phyloP scores from a whole-genome alignment of 768 basidiomycete species.

The Clitopilus hobsonii region DNA sequence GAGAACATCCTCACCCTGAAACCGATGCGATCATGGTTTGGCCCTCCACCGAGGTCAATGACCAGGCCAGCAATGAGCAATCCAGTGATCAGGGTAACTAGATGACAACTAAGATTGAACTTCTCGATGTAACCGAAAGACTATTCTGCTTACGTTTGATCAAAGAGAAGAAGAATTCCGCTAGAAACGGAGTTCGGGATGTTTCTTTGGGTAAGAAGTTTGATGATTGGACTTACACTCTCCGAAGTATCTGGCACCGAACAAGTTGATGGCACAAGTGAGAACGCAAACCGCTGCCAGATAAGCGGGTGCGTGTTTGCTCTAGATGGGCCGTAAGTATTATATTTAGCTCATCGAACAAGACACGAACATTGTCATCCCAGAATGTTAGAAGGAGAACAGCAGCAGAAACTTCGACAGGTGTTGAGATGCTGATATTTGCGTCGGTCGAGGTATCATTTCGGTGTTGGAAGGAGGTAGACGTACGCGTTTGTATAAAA shows the following conservation, averaged over 20 bases:
- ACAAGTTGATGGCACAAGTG: conserved; percentile 61
- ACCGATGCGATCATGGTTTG: conserved; percentile 58
- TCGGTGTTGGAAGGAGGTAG: background rate
- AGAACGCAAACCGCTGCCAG: conserved; percentile 53
- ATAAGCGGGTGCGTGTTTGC: conserved; percentile 48
- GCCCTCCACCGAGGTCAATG: conserved; percentile 77
- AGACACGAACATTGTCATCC: conserved; percentile 49
- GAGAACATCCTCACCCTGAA: conserved; percentile 45
- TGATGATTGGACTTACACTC: conserved; percentile 40
- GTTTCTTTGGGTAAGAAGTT: background rate
- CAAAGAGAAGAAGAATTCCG: conserved; percentile 63
- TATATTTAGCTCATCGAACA: background rate
- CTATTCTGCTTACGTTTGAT: conserved; percentile 50
- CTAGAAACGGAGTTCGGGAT: conserved; percentile 20
- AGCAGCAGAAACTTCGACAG: conserved; percentile 74
- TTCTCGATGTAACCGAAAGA: background rate
- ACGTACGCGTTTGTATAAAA: conserved; percentile 38
- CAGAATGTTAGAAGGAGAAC: conserved; percentile 69
- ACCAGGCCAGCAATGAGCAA: conserved; percentile 60
- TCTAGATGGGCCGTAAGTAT: conserved; percentile 21
- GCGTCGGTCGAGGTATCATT: background rate
- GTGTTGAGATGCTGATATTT: conserved; percentile 47
- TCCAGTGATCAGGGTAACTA: conserved; percentile 58
- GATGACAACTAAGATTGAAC: background rate
- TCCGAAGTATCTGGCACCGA: conserved; percentile 68